Conservation (phyloP, 192 early-diverging fungal species). For the Spizellomyces punctatus region DNA sequence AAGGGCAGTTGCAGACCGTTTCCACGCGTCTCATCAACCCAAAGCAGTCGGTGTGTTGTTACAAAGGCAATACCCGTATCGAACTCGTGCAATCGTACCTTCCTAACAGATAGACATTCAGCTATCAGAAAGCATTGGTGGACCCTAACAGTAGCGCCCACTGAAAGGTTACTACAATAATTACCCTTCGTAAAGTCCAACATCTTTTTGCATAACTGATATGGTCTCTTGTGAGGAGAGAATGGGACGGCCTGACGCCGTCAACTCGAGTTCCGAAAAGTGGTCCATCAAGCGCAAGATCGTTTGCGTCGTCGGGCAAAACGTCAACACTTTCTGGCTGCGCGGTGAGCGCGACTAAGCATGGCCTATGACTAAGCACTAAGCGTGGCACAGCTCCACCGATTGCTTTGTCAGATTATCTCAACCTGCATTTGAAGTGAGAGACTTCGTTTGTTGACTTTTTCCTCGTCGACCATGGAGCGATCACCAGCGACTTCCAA, state of each 20-base stretch:
- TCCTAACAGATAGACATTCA: slow-evolving; percentile 40
- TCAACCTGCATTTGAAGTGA: too few species aligned
- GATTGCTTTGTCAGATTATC: too few species aligned
- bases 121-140: background rate
- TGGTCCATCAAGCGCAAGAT: slow-evolving; percentile 43
- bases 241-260: slow-evolving; percentile 48
- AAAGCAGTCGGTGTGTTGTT: slow-evolving; percentile 77
- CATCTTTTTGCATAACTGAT: slow-evolving; percentile 59
- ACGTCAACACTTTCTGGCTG: too few species aligned
- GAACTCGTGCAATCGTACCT: slow-evolving; percentile 59
- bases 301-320: background rate
- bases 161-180: background rate
- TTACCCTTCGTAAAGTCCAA: slow-evolving; percentile 75
- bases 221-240: slow-evolving; percentile 56
- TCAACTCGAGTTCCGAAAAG: slow-evolving; percentile 16
- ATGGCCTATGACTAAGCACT: too few species aligned
- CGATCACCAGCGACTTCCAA: too few species aligned
- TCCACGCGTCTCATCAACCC: slow-evolving; percentile 60
- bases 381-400: too few species aligned
- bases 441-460: too few species aligned
- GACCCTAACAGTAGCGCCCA: too few species aligned
- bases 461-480: too few species aligned
- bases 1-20: slow-evolving; percentile 24
- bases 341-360: too few species aligned
- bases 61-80: slow-evolving; percentile 76